Percentiles rank a stretch among this genome's conserved stretches.
These are phyloP conservation scores for Claviceps citrina DNA, from an alignment of 2,329 filamentous ascomycete species.

Conservation along the genomic window DNA sequence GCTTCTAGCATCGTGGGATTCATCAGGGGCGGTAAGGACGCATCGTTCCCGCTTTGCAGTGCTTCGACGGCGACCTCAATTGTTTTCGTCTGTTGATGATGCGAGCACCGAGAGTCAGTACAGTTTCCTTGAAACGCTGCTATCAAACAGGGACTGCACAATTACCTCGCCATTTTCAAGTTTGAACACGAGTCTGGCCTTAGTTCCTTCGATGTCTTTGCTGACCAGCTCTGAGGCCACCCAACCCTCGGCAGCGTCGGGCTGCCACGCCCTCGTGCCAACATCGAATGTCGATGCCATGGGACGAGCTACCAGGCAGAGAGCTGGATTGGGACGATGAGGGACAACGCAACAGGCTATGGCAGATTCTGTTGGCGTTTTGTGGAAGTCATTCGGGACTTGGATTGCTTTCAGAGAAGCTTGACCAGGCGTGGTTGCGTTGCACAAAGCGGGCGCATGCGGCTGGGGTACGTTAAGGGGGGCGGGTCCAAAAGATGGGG, in stretches of 20 bases:
- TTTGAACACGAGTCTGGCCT: conserved; percentile 74
- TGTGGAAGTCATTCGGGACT: conserved; percentile 4
- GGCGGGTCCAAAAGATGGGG: conserved; percentile 8
- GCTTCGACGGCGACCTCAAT: conserved; percentile 64
- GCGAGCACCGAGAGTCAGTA: not conserved
- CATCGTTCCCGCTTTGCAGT: conserved; percentile 61
- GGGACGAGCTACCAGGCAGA: conserved; percentile 13
- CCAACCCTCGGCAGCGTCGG: conserved; percentile 91
- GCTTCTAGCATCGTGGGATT: conserved; percentile 97
- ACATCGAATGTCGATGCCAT: conserved; percentile 96
- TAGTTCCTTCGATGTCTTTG: conserved; percentile 71
- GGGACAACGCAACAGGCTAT: conserved; percentile 1
- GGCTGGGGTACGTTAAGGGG: conserved; percentile 5
- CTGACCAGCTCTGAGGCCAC: conserved; percentile 85
- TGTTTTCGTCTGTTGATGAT: conserved; percentile 48
- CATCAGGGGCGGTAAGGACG: conserved; percentile 80
- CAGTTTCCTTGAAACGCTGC: not conserved
- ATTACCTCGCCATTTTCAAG: conserved; percentile 83
- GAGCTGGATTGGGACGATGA: conserved; percentile 8
- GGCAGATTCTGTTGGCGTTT: conserved; percentile 1
- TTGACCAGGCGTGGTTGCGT: conserved; percentile 1
- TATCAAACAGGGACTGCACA: conserved; percentile 5
- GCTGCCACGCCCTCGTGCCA: conserved; percentile 96
- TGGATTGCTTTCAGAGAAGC: conserved; percentile 3
- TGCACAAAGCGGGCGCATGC: not conserved